Evolutionary conservation across 371 early-diverging fungal species (phyloP).

Genomic region (Circinella minor): DNA sequence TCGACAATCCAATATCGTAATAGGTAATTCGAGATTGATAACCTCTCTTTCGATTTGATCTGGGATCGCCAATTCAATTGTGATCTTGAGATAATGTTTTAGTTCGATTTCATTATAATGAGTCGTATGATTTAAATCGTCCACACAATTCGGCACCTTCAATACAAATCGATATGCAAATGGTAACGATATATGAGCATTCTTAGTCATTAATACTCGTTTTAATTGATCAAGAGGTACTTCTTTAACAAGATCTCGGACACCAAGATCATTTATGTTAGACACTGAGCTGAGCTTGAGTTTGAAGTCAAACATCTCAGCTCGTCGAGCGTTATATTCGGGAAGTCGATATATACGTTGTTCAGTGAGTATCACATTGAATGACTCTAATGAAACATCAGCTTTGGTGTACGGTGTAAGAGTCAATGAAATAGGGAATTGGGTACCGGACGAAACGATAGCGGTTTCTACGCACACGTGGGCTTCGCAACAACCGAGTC

Average conservation of each 20-base stretch:
- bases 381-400: constrained; percentile 38
- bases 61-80: constrained; percentile 38
- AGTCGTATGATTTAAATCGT: constrained; percentile 46
- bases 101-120: constrained; percentile 44
- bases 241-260: constrained; percentile 21
- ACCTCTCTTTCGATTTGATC: constrained; percentile 17
- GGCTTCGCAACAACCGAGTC: constrained; percentile 40
- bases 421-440: constrained; percentile 45
- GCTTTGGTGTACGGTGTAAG: constrained; percentile 41
- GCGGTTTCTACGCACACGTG: constrained; percentile 50
- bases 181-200: constrained; percentile 49
- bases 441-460: constrained; percentile 51
- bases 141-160: constrained; percentile 46
- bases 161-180: constrained; percentile 50
- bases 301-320: constrained; percentile 43
- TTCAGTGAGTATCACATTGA: constrained; percentile 40
- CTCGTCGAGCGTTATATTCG: constrained; percentile 41
- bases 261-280: constrained; percentile 29
- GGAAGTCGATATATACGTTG: constrained; percentile 47
- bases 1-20: constrained; percentile 51
- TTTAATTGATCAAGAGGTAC: constrained; percentile 31
- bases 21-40: constrained; percentile 48
- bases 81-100: constrained; percentile 40
- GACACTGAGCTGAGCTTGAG: constrained; percentile 34
- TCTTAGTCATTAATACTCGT: constrained; percentile 39